These are phyloP conservation scores for Cercophora sp. DNA, from an alignment of 495 filamentous ascomycete genomes.

Conservation along the genomic window DNA sequence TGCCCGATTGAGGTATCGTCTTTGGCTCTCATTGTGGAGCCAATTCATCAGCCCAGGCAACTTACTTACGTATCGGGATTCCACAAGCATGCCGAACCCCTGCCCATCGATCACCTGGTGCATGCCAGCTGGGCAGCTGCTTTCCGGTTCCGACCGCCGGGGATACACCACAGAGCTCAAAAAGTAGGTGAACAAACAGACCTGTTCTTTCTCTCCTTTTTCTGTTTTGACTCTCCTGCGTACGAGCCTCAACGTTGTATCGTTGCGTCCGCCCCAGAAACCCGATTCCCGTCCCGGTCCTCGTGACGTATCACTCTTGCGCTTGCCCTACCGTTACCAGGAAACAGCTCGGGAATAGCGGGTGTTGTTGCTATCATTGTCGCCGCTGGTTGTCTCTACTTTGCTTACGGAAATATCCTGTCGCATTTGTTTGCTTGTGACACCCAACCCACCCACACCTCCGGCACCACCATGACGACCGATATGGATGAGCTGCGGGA, in stretches of 20 bases:
- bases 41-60: no score
- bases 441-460: no score
- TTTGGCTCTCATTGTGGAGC: no score
- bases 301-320: no score
- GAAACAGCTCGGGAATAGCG: no score
- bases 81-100: slow-evolving; percentile 6
- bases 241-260: no score
- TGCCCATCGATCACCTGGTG: slow-evolving; percentile 28
- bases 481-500: slow-evolving; percentile 50
- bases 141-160: slow-evolving; percentile 8
- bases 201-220: not conserved
- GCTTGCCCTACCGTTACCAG: no score
- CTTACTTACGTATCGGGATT: not conserved
- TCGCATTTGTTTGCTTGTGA: not conserved
- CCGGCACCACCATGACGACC: slow-evolving; percentile 13
- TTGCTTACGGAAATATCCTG: not conserved
- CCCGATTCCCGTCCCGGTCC: no score
- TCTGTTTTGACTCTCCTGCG: not conserved
- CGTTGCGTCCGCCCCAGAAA: no score
- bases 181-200: not conserved
- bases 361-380: no score
- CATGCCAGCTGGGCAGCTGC: slow-evolving; percentile 6
- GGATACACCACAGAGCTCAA: not conserved
- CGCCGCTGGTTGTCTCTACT: no score
- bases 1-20: no score